A percentile compares a stretch with the other conserved stretches of the same genome.
Conservation (phyloP, 1,284 basidiomycete genomes). For the Wolfiporia cocos region DNA sequence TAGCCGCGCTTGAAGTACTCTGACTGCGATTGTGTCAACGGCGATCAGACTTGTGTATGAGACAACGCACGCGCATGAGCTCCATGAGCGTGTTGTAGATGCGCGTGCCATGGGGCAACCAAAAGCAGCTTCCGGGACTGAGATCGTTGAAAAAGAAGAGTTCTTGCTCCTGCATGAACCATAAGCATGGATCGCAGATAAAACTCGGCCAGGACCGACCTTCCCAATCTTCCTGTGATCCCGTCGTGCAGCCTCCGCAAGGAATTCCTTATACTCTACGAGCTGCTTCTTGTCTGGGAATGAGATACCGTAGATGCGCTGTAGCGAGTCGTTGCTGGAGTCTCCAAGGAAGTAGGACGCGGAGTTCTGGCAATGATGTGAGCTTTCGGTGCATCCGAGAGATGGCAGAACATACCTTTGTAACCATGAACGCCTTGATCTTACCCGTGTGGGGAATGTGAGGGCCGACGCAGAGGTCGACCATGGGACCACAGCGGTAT, state of each 20-base stretch:
- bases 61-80: constrained; percentile 73
- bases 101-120: constrained; percentile 93
- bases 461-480: constrained; percentile 96
- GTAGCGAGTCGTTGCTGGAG: constrained; percentile 90
- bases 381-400: background rate
- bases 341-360: constrained; percentile 99
- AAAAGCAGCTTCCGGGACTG: constrained; percentile 94
- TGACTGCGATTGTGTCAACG: constrained; percentile 33
- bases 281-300: constrained; percentile 99
- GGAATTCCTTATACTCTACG: constrained; percentile 93
- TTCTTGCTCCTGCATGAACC: constrained; percentile 74
- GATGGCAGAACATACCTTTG: constrained; percentile 61
- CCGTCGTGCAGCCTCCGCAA: constrained; percentile 94
- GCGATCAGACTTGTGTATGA: constrained; percentile 3
- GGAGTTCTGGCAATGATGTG: constrained; percentile 62
- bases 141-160: constrained; percentile 98
- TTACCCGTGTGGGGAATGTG: constrained; percentile 97
- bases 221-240: constrained; percentile 96
- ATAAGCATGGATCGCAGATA: no score
- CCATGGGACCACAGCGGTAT: constrained; percentile 98
- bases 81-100: constrained; percentile 96
- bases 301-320: constrained; percentile 97
- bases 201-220: no score
- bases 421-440: constrained; percentile 95
- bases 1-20: constrained; percentile 88